These are phyloP conservation scores for Cicer arietinum DNA, from an alignment of 306 rosid genomes.

Conservation along the genomic window DNA sequence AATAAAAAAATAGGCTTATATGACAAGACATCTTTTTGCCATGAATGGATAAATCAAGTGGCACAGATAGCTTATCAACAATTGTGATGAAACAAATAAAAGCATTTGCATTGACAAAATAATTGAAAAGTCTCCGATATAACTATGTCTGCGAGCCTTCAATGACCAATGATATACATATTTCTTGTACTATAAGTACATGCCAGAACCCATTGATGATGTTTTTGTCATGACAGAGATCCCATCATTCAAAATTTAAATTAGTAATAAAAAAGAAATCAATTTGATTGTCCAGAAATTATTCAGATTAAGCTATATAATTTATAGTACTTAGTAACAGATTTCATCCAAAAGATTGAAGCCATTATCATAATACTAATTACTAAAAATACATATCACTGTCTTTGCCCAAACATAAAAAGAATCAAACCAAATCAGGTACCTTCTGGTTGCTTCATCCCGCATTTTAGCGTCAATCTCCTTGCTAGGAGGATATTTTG, in stretches of 20 bases:
- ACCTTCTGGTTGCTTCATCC: constrained; percentile 81
- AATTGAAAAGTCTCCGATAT: constrained; percentile 19
- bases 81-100: constrained; percentile 1
- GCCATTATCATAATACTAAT: constrained; percentile 8
- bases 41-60: constrained; percentile 33
- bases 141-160: constrained; percentile 2
- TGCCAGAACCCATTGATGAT: not conserved
- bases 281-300: constrained; percentile 25
- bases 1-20: constrained; percentile 2
- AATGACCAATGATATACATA: constrained; percentile 16
- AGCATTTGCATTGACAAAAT: constrained; percentile 17
- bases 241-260: constrained; percentile 27
- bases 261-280: constrained; percentile 30
- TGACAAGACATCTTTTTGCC: constrained; percentile 23
- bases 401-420: constrained; percentile 28
- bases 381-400: constrained; percentile 6
- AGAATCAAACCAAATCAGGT: constrained; percentile 37
- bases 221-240: constrained; percentile 25
- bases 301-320: constrained; percentile 33
- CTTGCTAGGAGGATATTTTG: constrained; percentile 91
- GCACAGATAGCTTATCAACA: constrained; percentile 35
- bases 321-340: constrained; percentile 1
- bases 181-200: not conserved
- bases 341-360: constrained; percentile 30
- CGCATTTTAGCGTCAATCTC: constrained; percentile 90